Evolutionary conservation across 2,329 filamentous ascomycete species (phyloP).

Genomic region (Fusarium incarnatum): DNA sequence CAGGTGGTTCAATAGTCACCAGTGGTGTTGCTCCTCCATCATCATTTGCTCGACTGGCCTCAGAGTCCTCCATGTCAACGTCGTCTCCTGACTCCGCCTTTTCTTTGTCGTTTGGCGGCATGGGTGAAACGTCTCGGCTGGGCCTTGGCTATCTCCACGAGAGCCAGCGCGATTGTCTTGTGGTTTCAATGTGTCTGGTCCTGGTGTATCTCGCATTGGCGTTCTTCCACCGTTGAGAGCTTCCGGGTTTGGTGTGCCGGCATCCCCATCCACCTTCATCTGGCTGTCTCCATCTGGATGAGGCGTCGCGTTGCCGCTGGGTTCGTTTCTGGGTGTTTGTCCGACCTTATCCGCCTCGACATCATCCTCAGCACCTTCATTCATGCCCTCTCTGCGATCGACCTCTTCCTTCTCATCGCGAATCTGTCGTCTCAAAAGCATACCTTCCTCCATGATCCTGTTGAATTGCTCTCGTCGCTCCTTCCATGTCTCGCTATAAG

Average conservation of each 20-base stretch:
- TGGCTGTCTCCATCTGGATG: constrained; percentile 57
- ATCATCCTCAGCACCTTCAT: constrained; percentile 73
- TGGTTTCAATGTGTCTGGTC: constrained; percentile 45
- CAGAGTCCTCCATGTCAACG: constrained; percentile 67
- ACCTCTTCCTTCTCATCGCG: constrained; percentile 96
- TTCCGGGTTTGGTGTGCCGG: constrained; percentile 44
- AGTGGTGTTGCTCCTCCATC: constrained; percentile 58
- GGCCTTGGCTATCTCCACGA: constrained; percentile 45
- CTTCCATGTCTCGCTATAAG: constrained; percentile 84
- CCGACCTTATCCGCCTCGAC: constrained; percentile 60
- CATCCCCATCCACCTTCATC: constrained; percentile 47
- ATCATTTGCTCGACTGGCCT: constrained; percentile 53
- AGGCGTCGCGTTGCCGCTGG: constrained; percentile 64
- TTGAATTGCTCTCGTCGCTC: constrained; percentile 89
- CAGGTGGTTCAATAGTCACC: constrained; percentile 63
- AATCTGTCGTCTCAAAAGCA: constrained; percentile 84
- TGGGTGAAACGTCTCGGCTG: constrained; percentile 48
- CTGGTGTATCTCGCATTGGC: constrained; percentile 49
- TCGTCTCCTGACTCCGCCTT: constrained; percentile 64
- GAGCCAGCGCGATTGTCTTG: constrained; percentile 31
- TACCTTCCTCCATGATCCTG: constrained; percentile 90
- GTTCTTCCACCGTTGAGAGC: constrained; percentile 50
- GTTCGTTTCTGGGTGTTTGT: constrained; percentile 63
- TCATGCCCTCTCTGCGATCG: constrained; percentile 86
- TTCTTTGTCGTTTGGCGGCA: constrained; percentile 45